A percentile compares a stretch with the other conserved stretches of the same genome.
Conservation (phyloP, 1,284 basidiomycete genomes). For the Ceratobasidium sp. region DNA sequence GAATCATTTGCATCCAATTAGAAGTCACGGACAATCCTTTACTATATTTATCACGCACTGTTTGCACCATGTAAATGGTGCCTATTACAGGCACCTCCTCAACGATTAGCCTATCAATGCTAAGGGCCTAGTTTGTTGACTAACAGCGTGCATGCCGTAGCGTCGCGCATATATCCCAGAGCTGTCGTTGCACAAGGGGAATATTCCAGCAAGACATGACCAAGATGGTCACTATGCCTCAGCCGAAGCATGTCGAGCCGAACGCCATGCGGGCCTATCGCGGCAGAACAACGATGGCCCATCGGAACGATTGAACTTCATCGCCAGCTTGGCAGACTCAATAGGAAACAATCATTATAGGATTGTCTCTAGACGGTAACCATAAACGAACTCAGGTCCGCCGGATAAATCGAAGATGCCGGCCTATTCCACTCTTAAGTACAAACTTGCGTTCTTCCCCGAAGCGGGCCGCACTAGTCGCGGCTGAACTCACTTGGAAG, state of each 20-base stretch:
- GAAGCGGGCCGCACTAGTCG: constrained; percentile 5
- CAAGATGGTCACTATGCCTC: background rate
- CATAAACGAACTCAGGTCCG: background rate
- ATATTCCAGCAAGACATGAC: background rate
- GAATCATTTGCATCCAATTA: no score
- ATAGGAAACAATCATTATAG: background rate
- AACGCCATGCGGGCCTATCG: background rate
- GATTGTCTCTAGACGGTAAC: background rate
- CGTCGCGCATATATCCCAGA: no score
- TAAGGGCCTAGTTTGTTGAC: no score
- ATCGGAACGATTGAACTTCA: background rate
- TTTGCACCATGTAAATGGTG: no score
- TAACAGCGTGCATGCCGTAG: no score
- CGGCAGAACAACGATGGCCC: background rate
- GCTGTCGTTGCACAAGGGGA: background rate
- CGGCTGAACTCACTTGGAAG: background rate
- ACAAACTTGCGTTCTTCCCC: background rate
- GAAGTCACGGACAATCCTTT: no score
- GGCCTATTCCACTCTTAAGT: background rate
- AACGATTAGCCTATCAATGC: no score
- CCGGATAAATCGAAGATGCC: constrained; percentile 5
- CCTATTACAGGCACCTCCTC: no score
- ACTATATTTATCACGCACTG: no score
- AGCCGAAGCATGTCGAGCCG: background rate
- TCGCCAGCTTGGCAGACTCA: constrained; percentile 6